phyloP scores from a whole-genome alignment of 805 yeast genomes.

The Kregervanrija fluxuum region DNA sequence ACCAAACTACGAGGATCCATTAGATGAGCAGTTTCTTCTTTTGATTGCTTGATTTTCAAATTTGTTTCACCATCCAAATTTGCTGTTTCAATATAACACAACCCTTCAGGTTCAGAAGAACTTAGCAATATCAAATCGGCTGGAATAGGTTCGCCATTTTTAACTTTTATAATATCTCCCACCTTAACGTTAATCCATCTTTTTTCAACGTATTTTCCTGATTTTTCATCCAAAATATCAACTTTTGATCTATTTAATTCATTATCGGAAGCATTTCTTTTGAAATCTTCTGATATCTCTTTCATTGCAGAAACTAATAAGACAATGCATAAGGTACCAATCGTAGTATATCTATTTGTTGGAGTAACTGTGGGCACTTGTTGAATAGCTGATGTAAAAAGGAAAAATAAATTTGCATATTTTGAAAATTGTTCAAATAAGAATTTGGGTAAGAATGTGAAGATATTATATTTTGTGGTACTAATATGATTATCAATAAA shows the following conservation, averaged over 20 bases:
- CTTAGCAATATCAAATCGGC: conserved; percentile 82
- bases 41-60: conserved; percentile 87
- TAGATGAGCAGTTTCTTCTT: conserved; percentile 64
- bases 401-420: conserved; percentile 90
- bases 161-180: conserved; percentile 84
- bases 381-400: conserved; percentile 88
- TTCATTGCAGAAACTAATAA: conserved; percentile 86
- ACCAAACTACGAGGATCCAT: conserved; percentile 59
- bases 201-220: conserved; percentile 56
- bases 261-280: conserved; percentile 79
- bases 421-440: conserved; percentile 94
- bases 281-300: conserved; percentile 85
- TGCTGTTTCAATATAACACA: conserved; percentile 96
- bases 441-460: conserved; percentile 92
- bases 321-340: conserved; percentile 82
- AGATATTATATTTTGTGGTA: conserved; percentile 90
- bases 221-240: conserved; percentile 47
- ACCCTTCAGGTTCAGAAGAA: conserved; percentile 96
- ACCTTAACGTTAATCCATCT: conserved; percentile 86
- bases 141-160: conserved; percentile 86
- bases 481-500: conserved; percentile 82
- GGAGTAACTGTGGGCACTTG: conserved; percentile 97
- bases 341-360: conserved; percentile 91
- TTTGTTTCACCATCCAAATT: conserved; percentile 97
- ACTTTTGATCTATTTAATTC: conserved; percentile 75